Evolutionary conservation across 1,284 basidiomycete genomes (phyloP).

Genomic region (Rhodotorula glutinis): DNA sequence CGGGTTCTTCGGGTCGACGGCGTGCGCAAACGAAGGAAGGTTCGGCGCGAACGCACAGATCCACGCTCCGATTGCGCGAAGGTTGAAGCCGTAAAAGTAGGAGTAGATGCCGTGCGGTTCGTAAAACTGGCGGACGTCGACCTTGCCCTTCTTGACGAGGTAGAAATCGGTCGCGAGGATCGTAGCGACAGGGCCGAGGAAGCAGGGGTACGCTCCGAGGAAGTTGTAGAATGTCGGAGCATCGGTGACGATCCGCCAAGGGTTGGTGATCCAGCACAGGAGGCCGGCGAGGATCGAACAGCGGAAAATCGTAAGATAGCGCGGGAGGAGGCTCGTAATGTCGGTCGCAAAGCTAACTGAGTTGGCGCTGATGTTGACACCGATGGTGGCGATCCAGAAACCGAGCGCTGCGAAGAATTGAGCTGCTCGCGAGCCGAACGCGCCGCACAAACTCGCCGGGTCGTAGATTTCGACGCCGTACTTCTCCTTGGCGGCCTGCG

Average conservation of each 20-base stretch:
- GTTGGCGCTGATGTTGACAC: constrained; percentile 46
- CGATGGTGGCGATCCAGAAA: constrained; percentile 43
- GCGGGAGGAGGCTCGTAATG: constrained; percentile 10
- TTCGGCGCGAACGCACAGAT: constrained; percentile 62
- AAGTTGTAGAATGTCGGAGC: constrained; percentile 17
- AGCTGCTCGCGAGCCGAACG: constrained; percentile 56
- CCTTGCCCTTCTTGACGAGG: constrained; percentile 10
- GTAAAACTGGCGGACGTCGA: constrained; percentile 23
- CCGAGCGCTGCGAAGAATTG: constrained; percentile 70
- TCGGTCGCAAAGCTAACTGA: constrained; percentile 72
- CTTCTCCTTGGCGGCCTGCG: constrained; percentile 49
- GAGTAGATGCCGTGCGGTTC: constrained; percentile 11
- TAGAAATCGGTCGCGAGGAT: constrained; percentile 15
- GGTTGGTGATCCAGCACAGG: constrained; percentile 63
- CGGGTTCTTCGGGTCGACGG: constrained; percentile 56
- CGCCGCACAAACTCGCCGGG: constrained; percentile 61
- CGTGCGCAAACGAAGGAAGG: constrained; percentile 65
- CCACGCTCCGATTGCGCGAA: constrained; percentile 64
- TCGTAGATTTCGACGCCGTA: constrained; percentile 53
- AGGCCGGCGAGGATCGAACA: constrained; percentile 70
- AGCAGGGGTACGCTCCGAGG: background rate
- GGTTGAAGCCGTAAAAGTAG: constrained; percentile 53
- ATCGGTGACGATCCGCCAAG: constrained; percentile 59
- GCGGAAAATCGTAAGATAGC: constrained; percentile 24
- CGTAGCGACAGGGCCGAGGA: background rate